A percentile compares a stretch with the other conserved stretches of the same genome.
Conservation (phyloP, 805 yeast species). For the Yarrowia sp. region DNA sequence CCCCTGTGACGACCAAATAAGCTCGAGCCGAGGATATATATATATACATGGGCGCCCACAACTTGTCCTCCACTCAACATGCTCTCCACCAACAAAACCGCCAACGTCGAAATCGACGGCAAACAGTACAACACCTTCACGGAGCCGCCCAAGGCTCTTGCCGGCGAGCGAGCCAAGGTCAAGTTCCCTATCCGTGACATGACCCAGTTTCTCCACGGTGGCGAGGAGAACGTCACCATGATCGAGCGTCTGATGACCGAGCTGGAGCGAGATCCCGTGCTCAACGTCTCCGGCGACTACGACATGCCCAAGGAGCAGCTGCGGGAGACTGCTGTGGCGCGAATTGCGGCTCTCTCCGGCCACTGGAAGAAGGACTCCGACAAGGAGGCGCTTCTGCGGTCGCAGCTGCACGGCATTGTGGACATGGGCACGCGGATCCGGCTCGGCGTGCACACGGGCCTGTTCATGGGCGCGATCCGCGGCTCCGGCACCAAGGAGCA, state of each 20-base stretch:
- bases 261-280: constrained; percentile 57
- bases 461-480: constrained; percentile 74
- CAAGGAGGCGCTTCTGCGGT: constrained; percentile 33
- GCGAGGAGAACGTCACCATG: constrained; percentile 42
- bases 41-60: background rate
- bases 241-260: constrained; percentile 43
- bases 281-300: constrained; percentile 46
- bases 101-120: constrained; percentile 33
- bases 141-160: constrained; percentile 42
- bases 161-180: constrained; percentile 43
- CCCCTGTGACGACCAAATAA: no score
- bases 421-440: constrained; percentile 84
- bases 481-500: constrained; percentile 89
- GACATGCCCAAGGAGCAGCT: constrained; percentile 47
- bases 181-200: constrained; percentile 41
- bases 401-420: constrained; percentile 36
- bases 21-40: background rate
- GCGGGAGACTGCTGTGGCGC: constrained; percentile 42
- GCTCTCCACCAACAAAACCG: constrained; percentile 5
- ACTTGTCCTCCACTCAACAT: background rate
- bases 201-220: constrained; percentile 48
- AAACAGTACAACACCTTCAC: constrained; percentile 34
- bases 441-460: constrained; percentile 82
- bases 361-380: constrained; percentile 34
- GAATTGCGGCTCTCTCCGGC: constrained; percentile 37